A percentile compares a stretch with the other conserved stretches of the same genome.
phyloP scores from a whole-genome alignment of 129 eudicot genomes.

The Escallonia herrerae region DNA sequence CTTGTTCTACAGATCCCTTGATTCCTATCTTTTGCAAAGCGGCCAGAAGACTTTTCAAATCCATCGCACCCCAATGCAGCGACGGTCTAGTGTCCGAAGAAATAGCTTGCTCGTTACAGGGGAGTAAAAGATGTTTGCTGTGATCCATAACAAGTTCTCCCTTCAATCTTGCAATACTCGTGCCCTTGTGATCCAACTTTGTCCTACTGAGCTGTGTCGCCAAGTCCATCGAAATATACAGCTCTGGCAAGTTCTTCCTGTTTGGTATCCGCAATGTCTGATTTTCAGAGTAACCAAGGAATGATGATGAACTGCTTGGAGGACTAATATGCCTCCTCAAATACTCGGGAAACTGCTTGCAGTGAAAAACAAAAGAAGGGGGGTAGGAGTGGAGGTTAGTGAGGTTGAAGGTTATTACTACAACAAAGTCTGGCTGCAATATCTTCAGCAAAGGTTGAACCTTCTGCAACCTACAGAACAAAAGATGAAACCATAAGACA shows the following conservation, averaged over 20 bases:
- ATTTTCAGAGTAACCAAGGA: constrained; percentile 35
- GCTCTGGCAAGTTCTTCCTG: constrained; percentile 23
- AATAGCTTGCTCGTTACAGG: constrained; percentile 11
- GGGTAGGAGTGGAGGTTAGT: background rate
- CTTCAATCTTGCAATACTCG: constrained; percentile 40
- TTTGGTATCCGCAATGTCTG: constrained; percentile 42
- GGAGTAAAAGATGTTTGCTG: constrained; percentile 40
- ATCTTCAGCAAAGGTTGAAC: constrained; percentile 49
- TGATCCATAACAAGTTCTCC: constrained; percentile 56
- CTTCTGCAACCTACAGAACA: constrained; percentile 50
- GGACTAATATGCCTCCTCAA: constrained; percentile 22
- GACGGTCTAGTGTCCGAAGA: constrained; percentile 16
- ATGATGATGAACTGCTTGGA: constrained; percentile 24
- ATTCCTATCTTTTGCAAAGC: constrained; percentile 50
- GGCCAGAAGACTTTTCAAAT: constrained; percentile 23
- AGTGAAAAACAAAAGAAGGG: constrained; percentile 1
- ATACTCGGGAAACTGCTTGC: constrained; percentile 54
- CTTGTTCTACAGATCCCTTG: constrained; percentile 30
- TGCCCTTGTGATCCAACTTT: constrained; percentile 28
- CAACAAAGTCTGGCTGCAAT: constrained; percentile 57
- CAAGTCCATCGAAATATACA: constrained; percentile 50
- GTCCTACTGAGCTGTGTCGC: constrained; percentile 34
- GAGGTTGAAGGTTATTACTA: constrained; percentile 34
- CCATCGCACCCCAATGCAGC: constrained; percentile 49
- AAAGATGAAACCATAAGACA: background rate